phyloP scores from a whole-genome alignment of 1,284 basidiomycete genomes.

The Kalmanozyma brasiliensis region DNA sequence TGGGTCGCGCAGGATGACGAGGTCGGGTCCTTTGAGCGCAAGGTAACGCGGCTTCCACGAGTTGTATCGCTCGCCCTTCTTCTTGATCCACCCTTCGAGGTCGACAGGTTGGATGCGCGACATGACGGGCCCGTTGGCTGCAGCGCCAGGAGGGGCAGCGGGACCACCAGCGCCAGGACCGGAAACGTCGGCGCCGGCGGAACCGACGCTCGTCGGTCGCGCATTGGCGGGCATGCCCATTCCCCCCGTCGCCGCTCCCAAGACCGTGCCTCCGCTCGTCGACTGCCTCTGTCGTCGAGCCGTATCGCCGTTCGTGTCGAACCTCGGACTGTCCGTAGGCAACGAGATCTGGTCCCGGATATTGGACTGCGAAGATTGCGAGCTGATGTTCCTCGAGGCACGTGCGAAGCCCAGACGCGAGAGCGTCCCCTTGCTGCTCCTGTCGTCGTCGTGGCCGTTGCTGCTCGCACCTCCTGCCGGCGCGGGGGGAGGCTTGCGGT shows the following conservation, averaged over 20 bases:
- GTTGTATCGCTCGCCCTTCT: constrained; percentile 92
- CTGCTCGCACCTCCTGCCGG: constrained; percentile 12
- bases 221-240: constrained; percentile 27
- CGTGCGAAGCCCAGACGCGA: constrained; percentile 55
- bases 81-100: constrained; percentile 83
- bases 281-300: constrained; percentile 45
- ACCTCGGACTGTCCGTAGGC: constrained; percentile 61
- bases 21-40: constrained; percentile 86
- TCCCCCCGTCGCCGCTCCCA: constrained; percentile 4
- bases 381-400: constrained; percentile 36
- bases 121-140: constrained; percentile 54
- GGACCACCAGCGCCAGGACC: constrained; percentile 18
- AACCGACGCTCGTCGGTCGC: constrained; percentile 25
- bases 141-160: constrained; percentile 35
- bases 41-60: constrained; percentile 93
- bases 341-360: constrained; percentile 65
- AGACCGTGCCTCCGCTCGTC: constrained; percentile 16
- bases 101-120: constrained; percentile 63
- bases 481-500: constrained; percentile 52
- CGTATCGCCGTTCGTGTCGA: constrained; percentile 56
- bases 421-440: constrained; percentile 47
- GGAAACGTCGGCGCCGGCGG: constrained; percentile 37
- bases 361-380: constrained; percentile 37
- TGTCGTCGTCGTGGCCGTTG: constrained; percentile 35
- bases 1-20: constrained; percentile 58